A percentile compares a stretch with the other conserved stretches of the same genome.
phyloP scores from a whole-genome alignment of 2,329 filamentous ascomycete species.

The Trematosphaeria pertusa region DNA sequence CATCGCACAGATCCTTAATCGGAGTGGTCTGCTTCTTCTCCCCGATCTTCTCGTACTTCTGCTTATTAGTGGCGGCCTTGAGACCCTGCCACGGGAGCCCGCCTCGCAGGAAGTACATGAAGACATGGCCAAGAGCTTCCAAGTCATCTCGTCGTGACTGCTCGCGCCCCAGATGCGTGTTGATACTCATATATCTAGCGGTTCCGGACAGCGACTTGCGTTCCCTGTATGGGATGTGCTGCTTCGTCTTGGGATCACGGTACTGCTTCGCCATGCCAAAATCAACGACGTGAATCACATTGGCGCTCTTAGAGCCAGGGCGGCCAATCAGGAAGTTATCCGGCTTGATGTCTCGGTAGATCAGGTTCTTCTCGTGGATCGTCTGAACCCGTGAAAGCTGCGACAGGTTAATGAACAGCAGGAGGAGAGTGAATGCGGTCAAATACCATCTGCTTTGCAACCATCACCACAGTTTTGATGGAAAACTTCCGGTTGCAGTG shows the following conservation, averaged over 20 bases:
- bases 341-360: conserved; percentile 98
- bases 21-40: conserved; percentile 99
- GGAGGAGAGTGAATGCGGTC: neutral
- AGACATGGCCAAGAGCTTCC: conserved; percentile 78
- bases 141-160: conserved; percentile 96
- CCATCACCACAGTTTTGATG: conserved; percentile 98
- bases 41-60: conserved; percentile 99
- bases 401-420: conserved; percentile 14
- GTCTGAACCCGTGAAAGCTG: conserved; percentile 88
- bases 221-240: conserved; percentile 97
- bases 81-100: conserved; percentile 73
- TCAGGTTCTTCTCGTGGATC: conserved; percentile 98
- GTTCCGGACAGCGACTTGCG: conserved; percentile 96
- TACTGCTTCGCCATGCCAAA: conserved; percentile 99
- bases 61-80: conserved; percentile 78
- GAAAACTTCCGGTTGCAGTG: conserved; percentile 95
- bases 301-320: conserved; percentile 89
- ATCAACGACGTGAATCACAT: conserved; percentile 98
- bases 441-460: conserved; percentile 95
- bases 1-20: conserved; percentile 96
- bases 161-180: conserved; percentile 95
- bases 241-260: conserved; percentile 97
- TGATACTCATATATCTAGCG: conserved; percentile 99
- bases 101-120: conserved; percentile 73
- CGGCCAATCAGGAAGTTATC: conserved; percentile 99